Conservation (phyloP, 2,329 filamentous ascomycete species). For the Colletotrichum plurivorum region DNA sequence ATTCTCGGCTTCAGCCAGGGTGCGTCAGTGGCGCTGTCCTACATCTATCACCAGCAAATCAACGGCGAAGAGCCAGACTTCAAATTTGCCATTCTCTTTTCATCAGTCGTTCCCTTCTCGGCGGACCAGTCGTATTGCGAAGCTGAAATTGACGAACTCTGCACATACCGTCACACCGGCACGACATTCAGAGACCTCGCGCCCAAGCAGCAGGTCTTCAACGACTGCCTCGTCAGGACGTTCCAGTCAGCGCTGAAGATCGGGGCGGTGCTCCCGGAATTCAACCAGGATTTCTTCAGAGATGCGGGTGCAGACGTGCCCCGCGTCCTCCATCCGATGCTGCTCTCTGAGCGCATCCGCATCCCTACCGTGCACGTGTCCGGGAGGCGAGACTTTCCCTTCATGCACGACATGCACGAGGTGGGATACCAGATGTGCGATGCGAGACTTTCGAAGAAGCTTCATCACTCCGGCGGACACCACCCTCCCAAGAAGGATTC, state of each 20-base stretch:
- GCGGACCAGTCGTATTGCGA: slow-evolving; percentile 23
- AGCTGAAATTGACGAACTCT: slow-evolving; percentile 22
- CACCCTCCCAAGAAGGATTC: slow-evolving; percentile 27
- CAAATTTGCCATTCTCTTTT: slow-evolving; percentile 33
- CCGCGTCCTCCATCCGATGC: slow-evolving; percentile 21
- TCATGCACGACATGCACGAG: slow-evolving; percentile 38
- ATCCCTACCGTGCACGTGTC: slow-evolving; percentile 37
- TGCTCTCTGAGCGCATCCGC: slow-evolving; percentile 25
- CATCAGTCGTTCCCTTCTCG: slow-evolving; percentile 29
- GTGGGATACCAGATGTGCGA: slow-evolving; percentile 32
- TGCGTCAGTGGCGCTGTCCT: slow-evolving; percentile 31
- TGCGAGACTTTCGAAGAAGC: slow-evolving; percentile 20
- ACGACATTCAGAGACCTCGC: slow-evolving; percentile 2
- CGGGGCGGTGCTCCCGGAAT: slow-evolving; percentile 18
- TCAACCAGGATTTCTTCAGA: slow-evolving; percentile 32
- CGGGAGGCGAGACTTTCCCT: slow-evolving; percentile 29
- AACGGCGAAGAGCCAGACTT: slow-evolving; percentile 25
- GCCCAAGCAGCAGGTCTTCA: slow-evolving; percentile 26
- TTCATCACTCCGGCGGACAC: slow-evolving; percentile 32
- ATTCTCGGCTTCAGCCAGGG: slow-evolving; percentile 44
- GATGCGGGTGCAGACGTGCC: slow-evolving; percentile 1
- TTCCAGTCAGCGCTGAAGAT: slow-evolving; percentile 33
- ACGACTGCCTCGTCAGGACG: slow-evolving; percentile 21
- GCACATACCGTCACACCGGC: slow-evolving; percentile 8
- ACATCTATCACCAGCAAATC: slow-evolving; percentile 27